These are phyloP conservation scores for Pseudogymnoascus sp. DNA, from an alignment of 2,329 filamentous ascomycete species.

Conservation along the genomic window DNA sequence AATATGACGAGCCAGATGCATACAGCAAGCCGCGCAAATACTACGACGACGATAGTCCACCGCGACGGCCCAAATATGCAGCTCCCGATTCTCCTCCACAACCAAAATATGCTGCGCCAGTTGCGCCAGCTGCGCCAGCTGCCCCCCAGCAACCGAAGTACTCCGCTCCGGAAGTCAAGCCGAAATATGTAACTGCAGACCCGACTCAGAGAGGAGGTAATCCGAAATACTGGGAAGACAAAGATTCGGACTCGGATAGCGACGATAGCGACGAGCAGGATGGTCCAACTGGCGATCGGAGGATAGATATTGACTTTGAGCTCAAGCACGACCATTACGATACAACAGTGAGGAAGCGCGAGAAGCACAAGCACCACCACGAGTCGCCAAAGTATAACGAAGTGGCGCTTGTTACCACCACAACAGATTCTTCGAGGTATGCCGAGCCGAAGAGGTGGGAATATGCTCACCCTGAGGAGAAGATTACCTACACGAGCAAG, in stretches of 20 bases:
- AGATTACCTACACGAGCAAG: conserved; percentile 27
- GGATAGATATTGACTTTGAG: conserved; percentile 4
- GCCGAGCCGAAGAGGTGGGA: conserved; percentile 29
- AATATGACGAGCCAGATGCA: background rate
- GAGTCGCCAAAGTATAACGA: background rate
- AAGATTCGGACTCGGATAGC: background rate
- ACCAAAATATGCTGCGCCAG: conserved; percentile 1
- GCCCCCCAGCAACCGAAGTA: background rate
- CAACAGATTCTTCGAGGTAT: conserved; percentile 16
- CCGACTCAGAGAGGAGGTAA: conserved; percentile 1
- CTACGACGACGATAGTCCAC: conserved; percentile 2
- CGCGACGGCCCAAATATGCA: conserved; percentile 2
- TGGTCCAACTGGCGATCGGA: conserved; percentile 7
- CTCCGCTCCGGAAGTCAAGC: background rate
- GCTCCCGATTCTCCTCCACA: background rate
- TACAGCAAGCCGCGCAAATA: conserved; percentile 3
- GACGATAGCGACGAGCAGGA: background rate
- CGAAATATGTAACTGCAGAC: conserved; percentile 8
- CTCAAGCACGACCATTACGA: background rate
- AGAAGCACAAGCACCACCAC: conserved; percentile 1
- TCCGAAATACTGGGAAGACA: conserved; percentile 4
- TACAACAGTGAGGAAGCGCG: background rate
- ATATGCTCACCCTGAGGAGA: conserved; percentile 31
- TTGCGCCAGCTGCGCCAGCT: background rate
- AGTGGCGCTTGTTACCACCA: background rate